Base-by-base conservation (phyloP, 2,329 filamentous ascomycete species). In the Fusarium cicatricum region DNA sequence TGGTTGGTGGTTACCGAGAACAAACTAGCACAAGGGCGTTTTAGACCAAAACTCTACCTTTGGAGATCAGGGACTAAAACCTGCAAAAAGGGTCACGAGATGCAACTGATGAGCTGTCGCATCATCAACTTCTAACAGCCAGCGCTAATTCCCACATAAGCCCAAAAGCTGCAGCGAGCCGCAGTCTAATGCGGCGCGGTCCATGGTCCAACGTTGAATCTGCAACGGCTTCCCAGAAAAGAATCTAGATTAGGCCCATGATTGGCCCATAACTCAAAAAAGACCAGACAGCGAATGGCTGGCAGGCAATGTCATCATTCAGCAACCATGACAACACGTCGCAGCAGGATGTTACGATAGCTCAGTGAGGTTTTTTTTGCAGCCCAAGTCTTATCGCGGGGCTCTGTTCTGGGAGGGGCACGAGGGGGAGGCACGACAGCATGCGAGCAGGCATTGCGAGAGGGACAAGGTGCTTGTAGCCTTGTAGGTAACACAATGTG, bases 31-130 rank as follows among this genome's bases (percentile, higher is more conserved):
- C 23, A 26, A 26, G 23, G 9, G 9, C 23, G 3, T 19, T 19
- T 23, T 15, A 45, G 37, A 19, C 50, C 29, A 32, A 43, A 26
- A 26, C 39, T 23, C 49, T 50, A 38, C 45, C 38, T 29, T 34
- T 23, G 33, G 29, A 12, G 12, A 36, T 12, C 17, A 23, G 31
- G n/a, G 58, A n/a, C 46, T 56, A 63, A 56, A 56, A 17, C 39
- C 51, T 61, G 60, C 52, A 60, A 31, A n/a, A 33, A 31, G 43
- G 51, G 60, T 63, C 60, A 64, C 60, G 60, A 52, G 60, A 64
- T 52, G 52, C 19, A 14, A 14, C 60, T 37, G 52, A 33, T 64
- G 60, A 53, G 60, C 43, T 64, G 59, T 55, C 39, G 38, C 36
- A 45, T 49, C 50, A 40, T 53, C 19, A 31, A 37, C 32, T 3